Base-by-base conservation (phyloP, 2,329 filamentous ascomycete genomes). In the Bipolaris sorokiniana region DNA sequence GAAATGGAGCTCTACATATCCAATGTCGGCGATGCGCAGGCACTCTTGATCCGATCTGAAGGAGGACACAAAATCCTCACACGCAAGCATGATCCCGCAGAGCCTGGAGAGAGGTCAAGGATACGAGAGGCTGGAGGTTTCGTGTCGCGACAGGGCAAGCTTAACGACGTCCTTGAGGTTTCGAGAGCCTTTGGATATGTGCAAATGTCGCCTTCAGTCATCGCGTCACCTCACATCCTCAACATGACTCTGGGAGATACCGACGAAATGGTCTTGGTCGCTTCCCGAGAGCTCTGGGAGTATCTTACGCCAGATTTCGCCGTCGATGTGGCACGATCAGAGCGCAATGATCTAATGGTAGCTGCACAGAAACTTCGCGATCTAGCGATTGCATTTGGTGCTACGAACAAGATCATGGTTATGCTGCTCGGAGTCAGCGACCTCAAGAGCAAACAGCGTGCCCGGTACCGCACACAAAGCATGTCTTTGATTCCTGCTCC, bases 341-440 rank as follows among this genome's bases (percentile, higher is more conserved):
- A 97, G 76, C 88, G 92, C 6, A 85, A 86, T 44, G 94, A 99
- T 74, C 83, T 97, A 42, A 99, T 99, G 95, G 86, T 91, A 52
- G 95, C 94, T 15, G 90, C 95, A 3, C 94, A 98, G 75, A 97
- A 96, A 78, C 84, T 99, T 31, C 88, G 95, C 56, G 95, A 99
- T 79, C 82, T 98, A 52, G 95, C 95, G 40, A 97, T 99, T 73
- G 92, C 94, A 1, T 98, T 97, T 74, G 95, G 95, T 51, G 91
- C 94, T 11, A 93, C 88, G 1, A 90, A 89, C 71, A 99, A 99
- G 79, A 91, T 98, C 62, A 98, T 98, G 93, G 92, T 99, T 42
- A 98, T 98, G 94, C 91, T 99, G 82, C 88, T 99, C 52, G 94
- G 93, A 53, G 90, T 99, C 36, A 89, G 90, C 53, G 93, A 98